These are phyloP conservation scores for Phyllosticta citrichinensis DNA, from an alignment of 2,329 filamentous ascomycete genomes.

Conservation along the genomic window DNA sequence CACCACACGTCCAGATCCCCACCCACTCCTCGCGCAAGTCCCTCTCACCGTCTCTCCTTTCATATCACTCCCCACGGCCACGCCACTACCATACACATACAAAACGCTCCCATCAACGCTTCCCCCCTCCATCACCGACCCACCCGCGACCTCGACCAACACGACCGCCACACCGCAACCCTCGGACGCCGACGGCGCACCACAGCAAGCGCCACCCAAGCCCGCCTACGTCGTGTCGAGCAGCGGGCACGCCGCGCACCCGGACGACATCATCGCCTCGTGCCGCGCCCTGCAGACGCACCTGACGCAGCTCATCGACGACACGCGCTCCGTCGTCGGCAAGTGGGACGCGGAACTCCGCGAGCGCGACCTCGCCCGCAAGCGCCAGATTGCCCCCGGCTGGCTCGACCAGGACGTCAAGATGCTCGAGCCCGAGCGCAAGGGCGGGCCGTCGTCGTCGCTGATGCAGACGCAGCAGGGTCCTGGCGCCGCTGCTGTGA, in stretches of 20 bases:
- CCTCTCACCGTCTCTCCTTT: constrained; percentile 92
- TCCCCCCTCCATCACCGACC: constrained; percentile 57
- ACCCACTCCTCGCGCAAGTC: constrained; percentile 83
- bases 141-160: constrained; percentile 13
- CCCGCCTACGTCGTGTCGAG: constrained; percentile 62
- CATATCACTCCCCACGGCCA: constrained; percentile 77
- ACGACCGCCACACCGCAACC: constrained; percentile 30
- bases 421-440: constrained; percentile 57
- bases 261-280: constrained; percentile 73
- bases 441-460: constrained; percentile 10
- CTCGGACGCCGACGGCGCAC: constrained; percentile 53
- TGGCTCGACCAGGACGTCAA: constrained; percentile 62
- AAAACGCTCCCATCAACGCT: constrained; percentile 80
- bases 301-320: constrained; percentile 56
- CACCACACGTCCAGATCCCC: constrained; percentile 42
- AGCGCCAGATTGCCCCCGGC: constrained; percentile 66
- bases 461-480: constrained; percentile 9
- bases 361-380: constrained; percentile 64
- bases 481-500: constrained; percentile 12
- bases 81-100: constrained; percentile 92
- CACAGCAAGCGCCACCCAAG: constrained; percentile 13
- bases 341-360: constrained; percentile 59
- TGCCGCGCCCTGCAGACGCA: constrained; percentile 71
- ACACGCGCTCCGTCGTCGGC: constrained; percentile 56
- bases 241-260: constrained; percentile 71